Evolutionary conservation across 1,284 basidiomycete species (phyloP).

Genomic region (Malassezia furfur): DNA sequence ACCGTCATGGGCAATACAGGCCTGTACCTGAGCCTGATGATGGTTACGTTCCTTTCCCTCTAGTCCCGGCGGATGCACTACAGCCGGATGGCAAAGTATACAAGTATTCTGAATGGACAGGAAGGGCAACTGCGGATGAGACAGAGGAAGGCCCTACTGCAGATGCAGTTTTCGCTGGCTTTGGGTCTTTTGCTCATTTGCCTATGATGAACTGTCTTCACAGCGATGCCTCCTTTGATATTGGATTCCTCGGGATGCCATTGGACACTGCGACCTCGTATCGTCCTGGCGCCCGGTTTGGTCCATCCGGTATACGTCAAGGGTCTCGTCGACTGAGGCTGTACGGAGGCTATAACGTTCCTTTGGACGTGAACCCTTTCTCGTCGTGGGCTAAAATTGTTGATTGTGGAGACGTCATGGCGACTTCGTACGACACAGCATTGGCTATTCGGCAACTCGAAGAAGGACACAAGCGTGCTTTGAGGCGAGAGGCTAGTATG

Average conservation of each 20-base stretch:
- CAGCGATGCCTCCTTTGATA: conserved; percentile 53
- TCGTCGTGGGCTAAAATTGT: conserved; percentile 53
- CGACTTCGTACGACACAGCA: conserved; percentile 63
- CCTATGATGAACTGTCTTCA: conserved; percentile 34
- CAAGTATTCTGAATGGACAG: neutral
- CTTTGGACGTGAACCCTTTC: conserved; percentile 62
- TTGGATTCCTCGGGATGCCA: conserved; percentile 68
- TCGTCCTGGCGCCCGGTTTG: conserved; percentile 67
- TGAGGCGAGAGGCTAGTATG: conserved; percentile 8
- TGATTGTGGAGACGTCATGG: conserved; percentile 71
- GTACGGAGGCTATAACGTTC: conserved; percentile 66
- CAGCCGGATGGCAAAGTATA: neutral
- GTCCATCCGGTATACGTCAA: conserved; percentile 67
- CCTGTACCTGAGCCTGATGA: neutral
- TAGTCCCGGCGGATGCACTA: neutral
- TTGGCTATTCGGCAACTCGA: conserved; percentile 69
- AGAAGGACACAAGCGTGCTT: conserved; percentile 39
- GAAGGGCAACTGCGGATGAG: neutral
- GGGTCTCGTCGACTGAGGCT: conserved; percentile 64
- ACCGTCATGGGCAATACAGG: conserved; percentile 1
- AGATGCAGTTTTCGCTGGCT: conserved; percentile 42
- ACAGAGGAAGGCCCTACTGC: conserved; percentile 13
- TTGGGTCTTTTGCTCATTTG: conserved; percentile 48
- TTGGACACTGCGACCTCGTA: conserved; percentile 67
- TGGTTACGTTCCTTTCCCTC: conserved; percentile 1